phyloP scores from a whole-genome alignment of 2,329 filamentous ascomycete genomes.

The Ophiostoma sp. region DNA sequence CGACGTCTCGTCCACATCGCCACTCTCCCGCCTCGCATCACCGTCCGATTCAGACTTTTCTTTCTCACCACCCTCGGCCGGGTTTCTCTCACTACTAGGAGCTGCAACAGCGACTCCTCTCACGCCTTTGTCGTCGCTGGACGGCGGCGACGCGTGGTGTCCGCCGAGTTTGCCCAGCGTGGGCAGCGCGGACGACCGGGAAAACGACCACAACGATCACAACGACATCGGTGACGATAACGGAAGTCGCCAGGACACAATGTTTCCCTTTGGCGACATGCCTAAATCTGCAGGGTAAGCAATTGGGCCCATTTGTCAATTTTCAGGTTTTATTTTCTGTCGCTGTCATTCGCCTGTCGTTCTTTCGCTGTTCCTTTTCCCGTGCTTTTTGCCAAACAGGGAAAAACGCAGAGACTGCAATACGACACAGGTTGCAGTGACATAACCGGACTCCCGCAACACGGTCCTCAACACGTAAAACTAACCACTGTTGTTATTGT shows the following conservation, averaged over 20 bases:
- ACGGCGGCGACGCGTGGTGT: conserved; percentile 21
- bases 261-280: background rate
- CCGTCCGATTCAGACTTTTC: conserved; percentile 24
- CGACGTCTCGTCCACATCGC: conserved; percentile 17
- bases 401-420: background rate
- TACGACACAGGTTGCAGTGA: background rate
- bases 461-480: conserved; percentile 1
- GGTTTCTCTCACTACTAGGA: conserved; percentile 19
- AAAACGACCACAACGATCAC: background rate
- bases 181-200: background rate
- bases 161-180: background rate
- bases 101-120: conserved; percentile 18
- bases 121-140: conserved; percentile 26
- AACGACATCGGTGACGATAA: background rate
- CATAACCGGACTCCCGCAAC: background rate
- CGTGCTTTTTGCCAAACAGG: conserved; percentile 9
- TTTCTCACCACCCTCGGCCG: conserved; percentile 20
- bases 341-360: background rate
- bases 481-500: conserved; percentile 11
- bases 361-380: background rate
- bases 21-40: conserved; percentile 20
- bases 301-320: background rate
- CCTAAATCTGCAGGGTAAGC: conserved; percentile 15
- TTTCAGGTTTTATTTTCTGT: background rate
- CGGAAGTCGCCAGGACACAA: conserved; percentile 1